Percentiles rank a stretch among this genome's conserved stretches.
Evolutionary conservation across 2,329 filamentous ascomycete genomes (phyloP).

Genomic region (Metarhizium sp.): DNA sequence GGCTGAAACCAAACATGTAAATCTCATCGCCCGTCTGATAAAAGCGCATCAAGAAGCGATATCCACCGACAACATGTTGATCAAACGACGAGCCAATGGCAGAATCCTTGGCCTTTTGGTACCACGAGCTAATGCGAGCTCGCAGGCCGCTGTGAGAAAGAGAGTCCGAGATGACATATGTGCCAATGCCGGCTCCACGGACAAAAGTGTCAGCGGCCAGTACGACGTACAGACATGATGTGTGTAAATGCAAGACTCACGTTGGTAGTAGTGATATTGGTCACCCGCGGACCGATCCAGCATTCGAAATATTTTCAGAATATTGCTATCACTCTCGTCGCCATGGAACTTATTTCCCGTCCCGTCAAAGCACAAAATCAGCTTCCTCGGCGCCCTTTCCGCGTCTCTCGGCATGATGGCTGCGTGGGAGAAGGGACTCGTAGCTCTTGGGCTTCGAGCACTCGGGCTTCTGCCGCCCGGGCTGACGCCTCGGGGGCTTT

Average conservation of each 20-base stretch:
- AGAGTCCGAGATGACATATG: conserved; percentile 55
- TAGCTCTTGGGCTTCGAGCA: background rate
- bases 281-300: conserved; percentile 52
- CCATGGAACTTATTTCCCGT: conserved; percentile 56
- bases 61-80: conserved; percentile 74
- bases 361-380: conserved; percentile 54
- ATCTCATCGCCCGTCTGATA: conserved; percentile 57
- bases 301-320: conserved; percentile 63
- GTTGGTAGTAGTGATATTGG: conserved; percentile 57
- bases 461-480: background rate
- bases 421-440: conserved; percentile 2
- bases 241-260: conserved; percentile 24
- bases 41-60: conserved; percentile 69
- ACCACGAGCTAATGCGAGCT: conserved; percentile 55
- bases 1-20: conserved; percentile 66
- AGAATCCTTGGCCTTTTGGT: conserved; percentile 66
- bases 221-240: background rate
- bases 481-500: background rate
- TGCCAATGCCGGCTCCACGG: conserved; percentile 55
- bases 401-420: background rate
- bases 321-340: conserved; percentile 54
- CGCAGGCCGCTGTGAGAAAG: conserved; percentile 47
- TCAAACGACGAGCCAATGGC: conserved; percentile 74
- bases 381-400: conserved; percentile 26
- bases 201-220: background rate